Base-by-base conservation (phyloP, 2,329 filamentous ascomycete genomes). In the Clathrospora elynae region DNA sequence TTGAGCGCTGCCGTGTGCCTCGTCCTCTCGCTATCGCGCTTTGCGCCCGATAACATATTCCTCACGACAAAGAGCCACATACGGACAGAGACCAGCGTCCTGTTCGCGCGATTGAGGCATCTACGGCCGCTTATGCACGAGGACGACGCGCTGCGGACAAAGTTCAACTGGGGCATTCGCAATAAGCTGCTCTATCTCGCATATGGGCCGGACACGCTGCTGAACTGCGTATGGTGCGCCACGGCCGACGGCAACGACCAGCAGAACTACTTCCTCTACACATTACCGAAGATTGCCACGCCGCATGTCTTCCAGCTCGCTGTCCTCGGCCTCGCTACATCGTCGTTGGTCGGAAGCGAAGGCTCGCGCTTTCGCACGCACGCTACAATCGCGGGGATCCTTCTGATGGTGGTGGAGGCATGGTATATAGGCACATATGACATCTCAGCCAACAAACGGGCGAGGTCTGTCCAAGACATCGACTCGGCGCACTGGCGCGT, bases 21-120 rank as follows among this genome's bases (percentile, higher is more conserved):
- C 36, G 59, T 84, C 45, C 78, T 82, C 45, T 84, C 86, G 11
- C 73, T 92, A 0, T 85, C 89, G 0, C 53, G 73, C 45, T 84
- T 90, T 62, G 75, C 81, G 5, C 86, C 88, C 4, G 84, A 89
- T 66, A 96, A 96, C 72, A 75, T 97, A 68, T 96, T 97, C 77
- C 64, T 71, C 19, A 70, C 76, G 12, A 96, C 92, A 1, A 78
- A 84, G 42, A 93, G 89, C 35, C 88, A 91, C 22, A 82, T 97
- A 12, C 87, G 90, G 61, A 92, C 88, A 28, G 85, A 90, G n/a
- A 85, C 82, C 28, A 88, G 92, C 63, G 85, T 95, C 22, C 79
- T 97, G 48, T 93, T 96, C 71, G 83, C 80, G 46, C 87, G 92
- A 11, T 78, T 97, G 7, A 71, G 78, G 3, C 68, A 77, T 2